Evolutionary conservation across 805 yeast genomes (phyloP), one percentile per base, ranked within the genome.

Genomic region (Lachancea thermotolerans): DNA sequence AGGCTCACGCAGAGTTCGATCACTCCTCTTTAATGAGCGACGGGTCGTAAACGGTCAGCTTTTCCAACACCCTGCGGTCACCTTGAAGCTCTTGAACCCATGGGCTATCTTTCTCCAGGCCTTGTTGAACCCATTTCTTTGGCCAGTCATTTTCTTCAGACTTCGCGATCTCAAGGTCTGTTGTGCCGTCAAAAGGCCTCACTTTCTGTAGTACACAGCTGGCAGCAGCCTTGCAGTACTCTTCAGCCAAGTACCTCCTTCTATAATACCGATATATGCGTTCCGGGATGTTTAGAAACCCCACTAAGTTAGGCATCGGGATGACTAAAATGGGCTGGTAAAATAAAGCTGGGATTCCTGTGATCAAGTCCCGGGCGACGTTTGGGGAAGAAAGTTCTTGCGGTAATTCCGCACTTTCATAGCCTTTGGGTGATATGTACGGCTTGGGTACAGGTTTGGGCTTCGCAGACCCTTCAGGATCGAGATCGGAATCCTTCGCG

Each of bases 61-160:
- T 32, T 8, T 21, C 33, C 10, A 42, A 29, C 12, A 91, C 78
- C 48, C 95, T 70, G 8, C 77, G 78, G 59, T 91, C 98, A 27
- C 77, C 77, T 7, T 60, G 69, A 39, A 90, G 68, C 25, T 83
- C 90, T 57, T 80, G 79, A 45, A 82, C 79, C 99, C 99, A 91
- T 61, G 91, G 97, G 51, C 95, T 83, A 35, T 77, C 68, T 52
- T 79, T 82, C 42, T 78, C 84, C 39, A 65, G 60, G n/a, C 96
- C 95, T 47, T 73, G 74, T 52, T 79, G 73, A 30, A 86, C 84
- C 96, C 97, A 91, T 47, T 75, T 74, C 44, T 69, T 64, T 11
- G 96, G 96, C 97, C 97, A 91, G 52, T 86, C 91, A 5, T 63
- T 57, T 59, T 90, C 96, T 35, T 70, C 78, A 15, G 60, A 58